phyloP scores from a whole-genome alignment of 2,329 filamentous ascomycete species.

The Plectosphaerella cucumerina region DNA sequence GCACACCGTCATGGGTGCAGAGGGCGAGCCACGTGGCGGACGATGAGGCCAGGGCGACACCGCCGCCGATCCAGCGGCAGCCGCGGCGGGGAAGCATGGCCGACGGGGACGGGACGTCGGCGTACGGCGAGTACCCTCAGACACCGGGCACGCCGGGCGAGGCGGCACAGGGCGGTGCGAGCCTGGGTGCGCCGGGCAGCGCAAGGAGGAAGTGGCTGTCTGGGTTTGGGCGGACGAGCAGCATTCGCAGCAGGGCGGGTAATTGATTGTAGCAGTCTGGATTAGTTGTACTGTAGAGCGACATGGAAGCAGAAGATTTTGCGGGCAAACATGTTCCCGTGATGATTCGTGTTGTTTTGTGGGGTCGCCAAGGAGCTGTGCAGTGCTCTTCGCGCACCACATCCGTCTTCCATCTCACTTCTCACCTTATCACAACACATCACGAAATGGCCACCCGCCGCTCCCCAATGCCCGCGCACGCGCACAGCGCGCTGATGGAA shows the following conservation, averaged over 20 bases:
- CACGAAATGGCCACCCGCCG: neutral
- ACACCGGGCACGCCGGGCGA: constrained; percentile 4
- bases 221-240: constrained; percentile 24
- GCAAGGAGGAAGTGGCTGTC: constrained; percentile 24
- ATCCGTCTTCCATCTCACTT: too few relatives aligned
- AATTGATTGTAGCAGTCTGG: constrained; percentile 4
- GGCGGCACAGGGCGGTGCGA: constrained; percentile 5
- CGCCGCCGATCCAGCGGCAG: constrained; percentile 51
- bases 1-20: constrained; percentile 34
- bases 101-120: constrained; percentile 11
- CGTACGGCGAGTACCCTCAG: neutral
- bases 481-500: neutral
- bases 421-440: neutral
- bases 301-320: too few relatives aligned
- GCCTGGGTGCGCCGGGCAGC: constrained; percentile 2
- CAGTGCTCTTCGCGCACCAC: too few relatives aligned
- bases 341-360: too few relatives aligned
- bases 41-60: constrained; percentile 46
- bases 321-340: too few relatives aligned
- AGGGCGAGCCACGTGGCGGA: constrained; percentile 26
- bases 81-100: constrained; percentile 9
- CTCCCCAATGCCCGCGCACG: neutral
- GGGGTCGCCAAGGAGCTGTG: too few relatives aligned
- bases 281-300: neutral
- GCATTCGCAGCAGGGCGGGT: constrained; percentile 20